Conservation (phyloP, 768 basidiomycete species). For the Pleurotus cornucopiae region DNA sequence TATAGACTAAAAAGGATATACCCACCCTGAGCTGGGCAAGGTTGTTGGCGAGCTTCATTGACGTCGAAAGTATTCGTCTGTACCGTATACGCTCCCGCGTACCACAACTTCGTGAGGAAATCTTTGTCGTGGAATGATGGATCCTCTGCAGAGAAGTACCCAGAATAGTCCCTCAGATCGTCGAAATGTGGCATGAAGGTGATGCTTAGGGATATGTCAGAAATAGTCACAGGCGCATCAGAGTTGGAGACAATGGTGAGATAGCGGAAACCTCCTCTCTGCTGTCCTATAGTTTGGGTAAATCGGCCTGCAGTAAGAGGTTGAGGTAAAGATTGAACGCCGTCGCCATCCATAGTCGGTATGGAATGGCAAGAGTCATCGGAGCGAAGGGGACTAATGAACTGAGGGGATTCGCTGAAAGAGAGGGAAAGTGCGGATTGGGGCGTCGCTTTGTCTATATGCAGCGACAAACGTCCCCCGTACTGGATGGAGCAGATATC, state of each 20-base stretch:
- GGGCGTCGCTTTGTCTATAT: constrained; percentile 19
- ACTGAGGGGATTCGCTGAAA: constrained; percentile 46
- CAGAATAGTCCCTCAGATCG: constrained; percentile 39
- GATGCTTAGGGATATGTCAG: constrained; percentile 36
- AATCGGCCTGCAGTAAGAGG: constrained; percentile 24
- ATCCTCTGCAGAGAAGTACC: constrained; percentile 43
- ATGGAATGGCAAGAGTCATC: constrained; percentile 32
- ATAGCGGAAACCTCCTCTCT: constrained; percentile 45
- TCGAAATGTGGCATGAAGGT: constrained; percentile 48
- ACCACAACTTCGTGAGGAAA: constrained; percentile 50
- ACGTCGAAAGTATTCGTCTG: constrained; percentile 43
- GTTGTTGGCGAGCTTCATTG: constrained; percentile 28
- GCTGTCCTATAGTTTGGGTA: constrained; percentile 30
- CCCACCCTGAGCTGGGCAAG: constrained; percentile 18
- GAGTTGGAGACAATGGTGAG: constrained; percentile 40
- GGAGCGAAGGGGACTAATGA: constrained; percentile 38
- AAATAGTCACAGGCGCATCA: constrained; percentile 31
- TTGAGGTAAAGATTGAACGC: constrained; percentile 26
- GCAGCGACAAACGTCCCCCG: constrained; percentile 27
- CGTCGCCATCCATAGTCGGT: constrained; percentile 25
- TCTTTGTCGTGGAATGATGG: constrained; percentile 36
- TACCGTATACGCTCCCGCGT: constrained; percentile 52
- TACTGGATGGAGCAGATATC: constrained; percentile 17
- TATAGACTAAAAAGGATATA: neutral
- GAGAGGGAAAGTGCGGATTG: constrained; percentile 37